Percentiles rank a stretch among this genome's conserved stretches.
phyloP scores from a whole-genome alignment of 2,329 filamentous ascomycete species.

The Cladobotryum protrusum region DNA sequence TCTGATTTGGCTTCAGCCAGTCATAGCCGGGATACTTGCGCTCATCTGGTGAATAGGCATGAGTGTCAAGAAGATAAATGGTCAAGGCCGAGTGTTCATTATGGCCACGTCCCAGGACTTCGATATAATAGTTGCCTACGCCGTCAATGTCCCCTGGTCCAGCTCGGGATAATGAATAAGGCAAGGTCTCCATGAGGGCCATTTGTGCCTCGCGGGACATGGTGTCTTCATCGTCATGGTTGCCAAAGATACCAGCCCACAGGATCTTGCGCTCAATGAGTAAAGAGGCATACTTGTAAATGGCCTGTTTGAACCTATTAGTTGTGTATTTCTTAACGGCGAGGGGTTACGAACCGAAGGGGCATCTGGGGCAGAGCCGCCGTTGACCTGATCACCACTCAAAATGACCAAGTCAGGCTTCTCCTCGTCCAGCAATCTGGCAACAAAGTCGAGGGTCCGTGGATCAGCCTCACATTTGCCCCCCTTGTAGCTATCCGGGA shows the following conservation, averaged over 20 bases:
- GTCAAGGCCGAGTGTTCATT: slow-evolving; percentile 86
- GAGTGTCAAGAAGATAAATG: slow-evolving; percentile 90
- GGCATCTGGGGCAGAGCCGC: slow-evolving; percentile 83
- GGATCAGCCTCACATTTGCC: slow-evolving; percentile 87
- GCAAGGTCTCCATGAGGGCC: slow-evolving; percentile 77
- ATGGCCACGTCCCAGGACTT: slow-evolving; percentile 73
- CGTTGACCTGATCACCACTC: slow-evolving; percentile 92
- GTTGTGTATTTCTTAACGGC: slow-evolving; percentile 6
- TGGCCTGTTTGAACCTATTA: slow-evolving; percentile 48
- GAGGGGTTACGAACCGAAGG: slow-evolving; percentile 58
- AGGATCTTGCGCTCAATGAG: slow-evolving; percentile 84
- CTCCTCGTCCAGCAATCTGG: slow-evolving; percentile 79
- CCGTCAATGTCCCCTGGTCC: slow-evolving; percentile 82
- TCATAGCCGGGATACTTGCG: slow-evolving; percentile 87
- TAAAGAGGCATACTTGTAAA: slow-evolving; percentile 86
- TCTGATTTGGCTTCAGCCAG: slow-evolving; percentile 92
- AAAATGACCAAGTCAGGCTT: slow-evolving; percentile 88
- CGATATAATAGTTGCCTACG: slow-evolving; percentile 90
- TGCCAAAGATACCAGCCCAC: slow-evolving; percentile 91
- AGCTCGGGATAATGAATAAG: slow-evolving; percentile 79
- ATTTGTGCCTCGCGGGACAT: slow-evolving; percentile 74
- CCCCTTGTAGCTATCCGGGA: slow-evolving; percentile 65
- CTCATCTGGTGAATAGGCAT: slow-evolving; percentile 87
- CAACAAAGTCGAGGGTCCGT: slow-evolving; percentile 83
- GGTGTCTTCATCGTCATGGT: slow-evolving; percentile 90